Percentiles rank a stretch among this genome's conserved stretches.
Evolutionary conservation across 2,329 filamentous ascomycete species (phyloP).

Genomic region (Clarireedia sp.): DNA sequence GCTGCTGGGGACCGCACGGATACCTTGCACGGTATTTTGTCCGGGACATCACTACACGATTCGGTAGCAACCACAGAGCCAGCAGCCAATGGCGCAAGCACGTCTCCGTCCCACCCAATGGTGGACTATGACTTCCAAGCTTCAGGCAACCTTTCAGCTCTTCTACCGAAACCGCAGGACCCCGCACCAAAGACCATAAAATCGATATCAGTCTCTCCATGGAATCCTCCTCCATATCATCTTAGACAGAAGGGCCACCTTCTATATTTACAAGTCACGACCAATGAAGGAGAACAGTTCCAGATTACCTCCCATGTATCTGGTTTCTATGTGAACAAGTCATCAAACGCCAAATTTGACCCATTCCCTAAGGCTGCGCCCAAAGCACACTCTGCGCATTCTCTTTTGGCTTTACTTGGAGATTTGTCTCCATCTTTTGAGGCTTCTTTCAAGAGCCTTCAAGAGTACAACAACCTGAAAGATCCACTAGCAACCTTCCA

Average conservation of each 20-base stretch:
- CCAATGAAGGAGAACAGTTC: constrained; percentile 88
- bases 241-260: constrained; percentile 87
- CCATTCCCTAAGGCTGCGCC: constrained; percentile 72
- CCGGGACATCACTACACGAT: constrained; percentile 83
- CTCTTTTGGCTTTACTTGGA: constrained; percentile 70
- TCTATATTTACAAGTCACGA: constrained; percentile 81
- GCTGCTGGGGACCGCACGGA: constrained; percentile 85
- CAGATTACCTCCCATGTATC: constrained; percentile 91
- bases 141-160: constrained; percentile 56
- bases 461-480: constrained; percentile 75
- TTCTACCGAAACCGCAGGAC: constrained; percentile 61
- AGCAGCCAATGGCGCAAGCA: constrained; percentile 31
- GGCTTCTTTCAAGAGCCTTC: constrained; percentile 65
- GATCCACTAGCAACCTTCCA: constrained; percentile 91
- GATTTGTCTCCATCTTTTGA: constrained; percentile 79
- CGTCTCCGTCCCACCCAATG: constrained; percentile 45
- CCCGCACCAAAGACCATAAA: constrained; percentile 85
- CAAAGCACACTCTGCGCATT: constrained; percentile 75
- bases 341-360: constrained; percentile 90
- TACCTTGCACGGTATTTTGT: constrained; percentile 73
- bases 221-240: constrained; percentile 93
- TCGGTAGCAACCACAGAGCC: constrained; percentile 42
- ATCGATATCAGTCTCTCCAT: constrained; percentile 77
- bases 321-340: constrained; percentile 96
- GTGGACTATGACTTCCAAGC: constrained; percentile 71